Conservation (phyloP, 2,329 filamentous ascomycete species). For the Phialemonium atrogriseum region DNA sequence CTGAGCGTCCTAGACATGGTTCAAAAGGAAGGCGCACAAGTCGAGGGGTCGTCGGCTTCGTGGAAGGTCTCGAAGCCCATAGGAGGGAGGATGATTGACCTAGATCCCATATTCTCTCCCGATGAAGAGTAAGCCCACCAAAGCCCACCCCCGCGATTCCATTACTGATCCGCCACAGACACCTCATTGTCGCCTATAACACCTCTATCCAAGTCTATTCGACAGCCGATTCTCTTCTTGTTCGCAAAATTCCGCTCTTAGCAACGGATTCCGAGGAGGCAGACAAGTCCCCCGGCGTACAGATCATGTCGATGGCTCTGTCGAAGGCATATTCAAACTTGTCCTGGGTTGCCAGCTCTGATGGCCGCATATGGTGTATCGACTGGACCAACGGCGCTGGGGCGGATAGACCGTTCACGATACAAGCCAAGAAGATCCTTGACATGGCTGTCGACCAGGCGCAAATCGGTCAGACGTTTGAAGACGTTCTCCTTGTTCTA, state of each 20-base stretch:
- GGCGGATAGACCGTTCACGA: conserved; percentile 31
- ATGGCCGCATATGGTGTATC: conserved; percentile 48
- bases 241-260: conserved; percentile 58
- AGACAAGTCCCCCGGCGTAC: conserved; percentile 18
- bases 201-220: conserved; percentile 75
- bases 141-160: conserved; percentile 1
- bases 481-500: conserved; percentile 40
- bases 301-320: conserved; percentile 30
- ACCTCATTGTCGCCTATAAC: conserved; percentile 67
- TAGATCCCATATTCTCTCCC: conserved; percentile 53
- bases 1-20: too few species aligned
- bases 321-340: conserved; percentile 35
- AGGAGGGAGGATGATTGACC: conserved; percentile 56
- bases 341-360: conserved; percentile 52
- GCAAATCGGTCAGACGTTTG: conserved; percentile 21
- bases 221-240: conserved; percentile 69
- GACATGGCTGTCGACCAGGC: conserved; percentile 35
- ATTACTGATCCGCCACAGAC: conserved; percentile 36
- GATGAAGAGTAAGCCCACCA: conserved; percentile 48
- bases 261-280: conserved; percentile 18
- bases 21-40: too few species aligned
- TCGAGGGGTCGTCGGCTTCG: conserved; percentile 9
- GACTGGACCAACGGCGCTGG: conserved; percentile 47
- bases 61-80: conserved; percentile 58
- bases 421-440: conserved; percentile 33